A percentile compares a stretch with the other conserved stretches of the same genome.
Evolutionary conservation across 1,139 yeast genomes (phyloP).

Genomic region (Scheffersomyces lignicola): DNA sequence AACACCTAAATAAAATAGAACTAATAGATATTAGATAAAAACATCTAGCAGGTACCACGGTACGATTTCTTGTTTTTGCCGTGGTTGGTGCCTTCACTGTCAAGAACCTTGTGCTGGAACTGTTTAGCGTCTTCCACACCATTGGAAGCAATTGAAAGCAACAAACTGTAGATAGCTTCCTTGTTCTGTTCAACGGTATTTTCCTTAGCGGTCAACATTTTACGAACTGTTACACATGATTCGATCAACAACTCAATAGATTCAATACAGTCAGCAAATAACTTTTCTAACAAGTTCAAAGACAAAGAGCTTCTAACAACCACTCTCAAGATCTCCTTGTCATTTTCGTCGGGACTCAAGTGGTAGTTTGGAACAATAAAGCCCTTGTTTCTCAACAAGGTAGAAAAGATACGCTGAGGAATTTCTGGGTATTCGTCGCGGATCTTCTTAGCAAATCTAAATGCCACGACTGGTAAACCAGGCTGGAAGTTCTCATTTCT

Average conservation of each 20-base stretch:
- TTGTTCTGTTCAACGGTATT: slow-evolving; percentile 20
- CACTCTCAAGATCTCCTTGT: slow-evolving; percentile 74
- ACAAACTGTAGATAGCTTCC: slow-evolving; percentile 30
- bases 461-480: slow-evolving; percentile 90
- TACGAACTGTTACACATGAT: slow-evolving; percentile 30
- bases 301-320: slow-evolving; percentile 77
- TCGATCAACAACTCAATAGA: slow-evolving; percentile 55
- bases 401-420: slow-evolving; percentile 79
- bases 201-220: slow-evolving; percentile 16
- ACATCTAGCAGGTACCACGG: slow-evolving; percentile 57
- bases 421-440: slow-evolving; percentile 66
- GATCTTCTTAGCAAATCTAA: slow-evolving; percentile 65
- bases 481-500: slow-evolving; percentile 53
- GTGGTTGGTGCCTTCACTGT: slow-evolving; percentile 25
- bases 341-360: slow-evolving; percentile 60
- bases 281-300: slow-evolving; percentile 68
- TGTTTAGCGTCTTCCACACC: slow-evolving; percentile 32
- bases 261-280: slow-evolving; percentile 64
- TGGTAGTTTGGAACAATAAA: slow-evolving; percentile 91
- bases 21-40: no score
- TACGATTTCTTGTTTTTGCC: slow-evolving; percentile 42
- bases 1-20: slow-evolving; percentile 1
- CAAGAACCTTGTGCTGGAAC: slow-evolving; percentile 20
- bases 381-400: slow-evolving; percentile 75
- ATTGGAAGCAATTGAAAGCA: slow-evolving; percentile 40